phyloP scores from a whole-genome alignment of 805 yeast species.

The Kodamaea hsintzibuensis region DNA sequence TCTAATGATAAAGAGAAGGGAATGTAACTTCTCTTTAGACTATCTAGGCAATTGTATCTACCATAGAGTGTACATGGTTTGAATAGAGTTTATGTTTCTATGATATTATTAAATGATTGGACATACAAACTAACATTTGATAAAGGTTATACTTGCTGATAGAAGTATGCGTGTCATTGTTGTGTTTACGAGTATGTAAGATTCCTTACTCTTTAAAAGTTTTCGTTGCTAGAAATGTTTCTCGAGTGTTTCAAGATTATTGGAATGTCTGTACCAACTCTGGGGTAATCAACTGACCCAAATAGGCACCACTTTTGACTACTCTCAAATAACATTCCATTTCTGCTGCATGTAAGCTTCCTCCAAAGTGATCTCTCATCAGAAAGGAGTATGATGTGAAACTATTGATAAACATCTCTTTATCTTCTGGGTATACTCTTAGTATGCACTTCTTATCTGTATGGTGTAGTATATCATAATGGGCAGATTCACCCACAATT shows the following conservation, averaged over 20 bases:
- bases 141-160: no score
- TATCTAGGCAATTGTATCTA: no score
- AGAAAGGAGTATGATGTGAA: constrained; percentile 32
- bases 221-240: not conserved
- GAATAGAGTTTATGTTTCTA: no score
- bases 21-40: no score
- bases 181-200: not conserved
- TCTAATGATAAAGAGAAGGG: not conserved
- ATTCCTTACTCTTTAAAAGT: not conserved
- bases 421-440: constrained; percentile 32
- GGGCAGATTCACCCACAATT: constrained; percentile 19
- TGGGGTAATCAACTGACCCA: constrained; percentile 7
- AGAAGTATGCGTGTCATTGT: not conserved
- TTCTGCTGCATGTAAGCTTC: constrained; percentile 1
- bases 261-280: not conserved
- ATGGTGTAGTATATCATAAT: constrained; percentile 17
- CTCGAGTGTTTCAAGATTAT: not conserved
- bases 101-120: no score
- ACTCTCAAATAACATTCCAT: constrained; percentile 11
- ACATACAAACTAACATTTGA: no score
- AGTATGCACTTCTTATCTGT: constrained; percentile 17
- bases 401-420: constrained; percentile 29
- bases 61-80: no score
- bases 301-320: not conserved
- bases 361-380: constrained; percentile 16